A percentile compares a stretch with the other conserved stretches of the same genome.
Conservation (phyloP, 2,329 filamentous ascomycete genomes). For the Chaetomiaceae sp. region DNA sequence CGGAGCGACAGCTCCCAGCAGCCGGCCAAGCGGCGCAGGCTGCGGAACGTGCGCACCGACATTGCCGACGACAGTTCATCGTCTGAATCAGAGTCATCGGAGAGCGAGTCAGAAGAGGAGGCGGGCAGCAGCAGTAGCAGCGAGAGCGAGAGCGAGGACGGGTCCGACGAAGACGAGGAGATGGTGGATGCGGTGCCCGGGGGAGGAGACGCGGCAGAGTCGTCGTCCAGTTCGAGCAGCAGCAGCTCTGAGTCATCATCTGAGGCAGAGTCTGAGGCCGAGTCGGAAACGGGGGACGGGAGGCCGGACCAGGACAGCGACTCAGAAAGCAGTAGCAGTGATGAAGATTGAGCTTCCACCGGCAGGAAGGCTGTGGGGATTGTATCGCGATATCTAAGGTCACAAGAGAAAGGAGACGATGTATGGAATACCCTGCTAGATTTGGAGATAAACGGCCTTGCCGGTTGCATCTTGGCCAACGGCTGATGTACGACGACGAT, state of each 20-base stretch:
- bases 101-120: slow-evolving; percentile 24
- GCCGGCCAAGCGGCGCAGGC: slow-evolving; percentile 45
- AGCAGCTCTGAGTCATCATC: slow-evolving; percentile 27
- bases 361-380: background rate
- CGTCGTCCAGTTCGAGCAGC: slow-evolving; percentile 23
- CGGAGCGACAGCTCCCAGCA: slow-evolving; percentile 42
- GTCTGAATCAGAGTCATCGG: slow-evolving; percentile 35
- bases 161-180: slow-evolving; percentile 27
- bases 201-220: slow-evolving; percentile 12
- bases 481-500: no score
- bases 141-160: slow-evolving; percentile 26
- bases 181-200: slow-evolving; percentile 22
- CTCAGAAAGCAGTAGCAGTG: slow-evolving; percentile 23
- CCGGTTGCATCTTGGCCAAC: no score
- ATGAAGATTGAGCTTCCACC: slow-evolving; percentile 13
- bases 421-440: slow-evolving; percentile 3
- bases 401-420: no score
- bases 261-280: slow-evolving; percentile 16
- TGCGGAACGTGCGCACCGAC: slow-evolving; percentile 49
- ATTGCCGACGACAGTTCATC: slow-evolving; percentile 39
- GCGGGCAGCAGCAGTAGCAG: slow-evolving; percentile 25
- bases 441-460: background rate
- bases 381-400: background rate
- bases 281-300: background rate
- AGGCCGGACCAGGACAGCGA: slow-evolving; percentile 16